phyloP scores from a whole-genome alignment of 805 yeast species.

The Ogataea pignaliae region DNA sequence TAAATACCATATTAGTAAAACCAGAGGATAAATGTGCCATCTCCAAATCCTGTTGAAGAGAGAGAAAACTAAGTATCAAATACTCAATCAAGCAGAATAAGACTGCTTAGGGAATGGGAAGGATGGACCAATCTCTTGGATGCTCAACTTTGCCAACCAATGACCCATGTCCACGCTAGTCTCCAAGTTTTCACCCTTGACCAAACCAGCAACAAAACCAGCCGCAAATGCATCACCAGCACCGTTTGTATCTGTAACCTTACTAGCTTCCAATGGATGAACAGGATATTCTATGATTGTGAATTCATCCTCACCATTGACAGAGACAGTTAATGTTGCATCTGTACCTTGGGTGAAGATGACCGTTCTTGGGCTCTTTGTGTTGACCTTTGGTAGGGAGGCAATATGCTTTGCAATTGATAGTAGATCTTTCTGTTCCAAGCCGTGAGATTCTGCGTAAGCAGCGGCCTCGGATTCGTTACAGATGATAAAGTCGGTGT shows the following conservation, averaged over 20 bases:
- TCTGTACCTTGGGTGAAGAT: slow-evolving; percentile 94
- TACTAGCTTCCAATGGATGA: slow-evolving; percentile 58
- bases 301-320: slow-evolving; percentile 36
- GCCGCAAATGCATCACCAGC: slow-evolving; percentile 99
- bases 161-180: slow-evolving; percentile 79
- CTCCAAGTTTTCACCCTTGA: slow-evolving; percentile 59
- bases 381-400: slow-evolving; percentile 67
- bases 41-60: slow-evolving; percentile 2
- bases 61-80: not conserved
- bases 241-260: slow-evolving; percentile 92
- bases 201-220: slow-evolving; percentile 88
- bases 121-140: slow-evolving; percentile 92
- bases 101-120: slow-evolving; percentile 76
- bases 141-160: slow-evolving; percentile 90
- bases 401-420: slow-evolving; percentile 84
- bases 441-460: slow-evolving; percentile 80
- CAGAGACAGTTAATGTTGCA: slow-evolving; percentile 72
- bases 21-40: too few species aligned
- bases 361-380: slow-evolving; percentile 71
- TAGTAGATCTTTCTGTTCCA: slow-evolving; percentile 54
- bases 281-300: slow-evolving; percentile 58
- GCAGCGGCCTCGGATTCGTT: slow-evolving; percentile 97
- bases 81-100: slow-evolving; percentile 27
- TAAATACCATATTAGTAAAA: too few species aligned
- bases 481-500: slow-evolving; percentile 88